Base-by-base conservation (phyloP, 306 rosid species). In the Comarum palustre region DNA sequence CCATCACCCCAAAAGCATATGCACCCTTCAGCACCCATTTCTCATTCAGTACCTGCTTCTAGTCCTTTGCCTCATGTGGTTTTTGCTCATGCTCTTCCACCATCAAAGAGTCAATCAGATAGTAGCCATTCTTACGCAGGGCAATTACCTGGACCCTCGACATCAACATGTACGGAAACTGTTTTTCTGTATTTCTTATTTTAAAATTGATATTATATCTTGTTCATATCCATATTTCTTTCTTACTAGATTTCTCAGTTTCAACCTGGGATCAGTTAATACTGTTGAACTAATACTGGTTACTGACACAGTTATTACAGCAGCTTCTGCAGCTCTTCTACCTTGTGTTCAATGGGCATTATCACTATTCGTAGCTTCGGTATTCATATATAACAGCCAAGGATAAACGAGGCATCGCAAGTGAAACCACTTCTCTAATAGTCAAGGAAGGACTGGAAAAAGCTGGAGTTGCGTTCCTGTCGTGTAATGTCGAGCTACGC, bases 11-110 rank as follows among this genome's bases (percentile, higher is more conserved):
- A 72, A 70, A 80, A 61, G 31, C 82, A 74, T 29, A 79, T 71
- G 54, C 84, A 72, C 72, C 82, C 82, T 19, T 85, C 90, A 1
- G 59, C 82, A n/a, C 86, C 80, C 29, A 55, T 51, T 43, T 77
- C 84, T 71, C 78, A 78, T 84, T 66, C 86, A 27, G 80, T 76
- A 66, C 91, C 92, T 32, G 89, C 86, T 34, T 84, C 85, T 69
- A 82, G 91, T 83, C 96, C 98, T 54, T 81, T 86, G 78, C 95
- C 93, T 47, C 86, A 77, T 75, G 96, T 90, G 34, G 86, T 90
- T 77, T 87, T 88, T 78, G 82, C 89, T 73, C 96, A 85, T 81
- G 86, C 67, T 77, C 90, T 77, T 78, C 89, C 96, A 41, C 96
- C 93, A 58, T 82, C 90, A 43, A 87, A 77, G 76, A 87, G 72